Base-by-base conservation (phyloP, 2,329 filamentous ascomycete species). In the Ampelomyces quisqualis region DNA sequence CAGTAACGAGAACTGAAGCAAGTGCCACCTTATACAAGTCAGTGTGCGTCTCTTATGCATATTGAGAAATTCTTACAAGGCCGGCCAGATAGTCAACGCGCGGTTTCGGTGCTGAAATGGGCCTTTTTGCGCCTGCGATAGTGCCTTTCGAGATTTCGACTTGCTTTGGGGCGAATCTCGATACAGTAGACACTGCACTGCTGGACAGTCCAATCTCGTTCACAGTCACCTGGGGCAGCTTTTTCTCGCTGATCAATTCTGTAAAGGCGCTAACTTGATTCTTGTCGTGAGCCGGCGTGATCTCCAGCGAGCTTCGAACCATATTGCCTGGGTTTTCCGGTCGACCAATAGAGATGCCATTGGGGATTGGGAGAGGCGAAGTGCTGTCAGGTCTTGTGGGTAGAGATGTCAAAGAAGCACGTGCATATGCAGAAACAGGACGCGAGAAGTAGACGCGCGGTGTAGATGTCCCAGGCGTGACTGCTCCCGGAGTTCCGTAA, bases 11-110 rank as follows among this genome's bases (percentile, higher is more conserved):
- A 23, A 73, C 47, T 35, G 69, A 67, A 37, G 61, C 66, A 3
- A 73, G 34, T 2, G 67, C 67, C 13, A 72, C 64, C 13, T 39
- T n/a, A 4, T 19, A 5, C 18, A 13, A 7, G 20, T 39, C 13
- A 39, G 37, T 27, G 5, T 27, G 3, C 7, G n/a, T n/a, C 23
- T 5, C 9, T 10, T 10, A n/a, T n/a, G n/a, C n/a, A n/a, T n/a
- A n/a, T n/a, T n/a, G n/a, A n/a, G n/a, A n/a, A 4, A n/a, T 10
- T 9, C 34, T 36, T 36, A 36, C 34, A 9, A 73, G 51, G 18
- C 71, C 71, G 6, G 70, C 69, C 7, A 73, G 57, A 43, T 73
- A 70, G 45, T 73, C 70, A 18, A 73, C 62, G 21, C 70, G 67
- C 11, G 39, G 29, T 29, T 43, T 45, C 3, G 42, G 40, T 13